phyloP scores from a whole-genome alignment of 1,284 basidiomycete genomes.

The Athelia sp. region DNA sequence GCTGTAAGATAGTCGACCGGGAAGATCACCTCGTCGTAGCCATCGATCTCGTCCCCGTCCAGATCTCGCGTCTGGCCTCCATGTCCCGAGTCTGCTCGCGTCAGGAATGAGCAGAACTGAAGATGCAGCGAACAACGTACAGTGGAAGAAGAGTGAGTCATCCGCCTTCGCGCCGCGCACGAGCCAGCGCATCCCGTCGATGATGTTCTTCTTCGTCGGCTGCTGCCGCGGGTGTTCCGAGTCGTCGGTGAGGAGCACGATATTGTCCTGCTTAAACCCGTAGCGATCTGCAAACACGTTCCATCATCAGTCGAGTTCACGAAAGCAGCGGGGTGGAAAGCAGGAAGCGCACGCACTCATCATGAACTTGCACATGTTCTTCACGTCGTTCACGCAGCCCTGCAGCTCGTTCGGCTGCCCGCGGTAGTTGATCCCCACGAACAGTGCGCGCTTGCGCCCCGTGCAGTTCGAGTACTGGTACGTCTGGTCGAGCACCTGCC shows the following conservation, averaged over 20 bases:
- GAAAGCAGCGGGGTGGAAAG: background rate
- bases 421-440: constrained; percentile 78
- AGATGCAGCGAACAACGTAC: too few species aligned
- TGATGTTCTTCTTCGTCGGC: constrained; percentile 77
- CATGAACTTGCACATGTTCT: constrained; percentile 66
- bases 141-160: constrained; percentile 88
- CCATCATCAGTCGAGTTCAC: too few species aligned
- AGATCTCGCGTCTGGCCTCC: constrained; percentile 74
- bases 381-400: constrained; percentile 84
- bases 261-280: constrained; percentile 66
- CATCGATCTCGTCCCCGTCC: constrained; percentile 65
- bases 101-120: too few species aligned
- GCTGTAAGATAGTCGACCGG: background rate
- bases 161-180: constrained; percentile 68
- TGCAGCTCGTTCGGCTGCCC: constrained; percentile 58
- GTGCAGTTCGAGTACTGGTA: constrained; percentile 71
- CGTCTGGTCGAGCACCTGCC: constrained; percentile 9
- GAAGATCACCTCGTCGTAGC: constrained; percentile 54
- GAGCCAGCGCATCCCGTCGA: constrained; percentile 87
- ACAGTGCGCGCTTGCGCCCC: constrained; percentile 68
- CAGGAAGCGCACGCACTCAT: constrained; percentile 41
- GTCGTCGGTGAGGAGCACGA: constrained; percentile 79
- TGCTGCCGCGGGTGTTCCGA: constrained; percentile 48
- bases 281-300: constrained; percentile 58
- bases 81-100: constrained; percentile 73